phyloP scores from a whole-genome alignment of 805 yeast species.

The Myxozyma neglecta region DNA sequence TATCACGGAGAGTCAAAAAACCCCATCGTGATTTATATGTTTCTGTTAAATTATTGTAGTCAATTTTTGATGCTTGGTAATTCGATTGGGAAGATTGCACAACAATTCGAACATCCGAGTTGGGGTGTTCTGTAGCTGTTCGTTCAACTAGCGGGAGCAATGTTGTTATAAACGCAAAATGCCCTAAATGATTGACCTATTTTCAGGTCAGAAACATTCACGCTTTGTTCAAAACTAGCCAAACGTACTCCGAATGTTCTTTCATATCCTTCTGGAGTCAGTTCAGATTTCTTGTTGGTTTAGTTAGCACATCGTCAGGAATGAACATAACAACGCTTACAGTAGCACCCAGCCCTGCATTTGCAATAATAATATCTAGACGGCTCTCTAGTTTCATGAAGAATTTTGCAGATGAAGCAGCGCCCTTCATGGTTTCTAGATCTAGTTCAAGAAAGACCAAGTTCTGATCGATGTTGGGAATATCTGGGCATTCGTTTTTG shows the following conservation, averaged over 20 bases:
- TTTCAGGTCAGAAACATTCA: neutral
- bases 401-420: slow-evolving; percentile 35
- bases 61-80: slow-evolving; percentile 9
- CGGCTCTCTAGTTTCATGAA: slow-evolving; percentile 46
- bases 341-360: slow-evolving; percentile 57
- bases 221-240: neutral
- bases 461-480: slow-evolving; percentile 10
- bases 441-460: slow-evolving; percentile 24
- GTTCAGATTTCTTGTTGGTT: slow-evolving; percentile 10
- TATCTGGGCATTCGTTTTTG: slow-evolving; percentile 5
- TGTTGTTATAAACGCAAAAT: slow-evolving; percentile 28
- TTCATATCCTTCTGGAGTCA: slow-evolving; percentile 28
- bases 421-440: slow-evolving; percentile 22
- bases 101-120: slow-evolving; percentile 22
- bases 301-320: neutral
- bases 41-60: slow-evolving; percentile 12
- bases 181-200: slow-evolving; percentile 28
- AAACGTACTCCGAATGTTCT: slow-evolving; percentile 22
- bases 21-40: slow-evolving; percentile 5
- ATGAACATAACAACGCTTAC: slow-evolving; percentile 1
- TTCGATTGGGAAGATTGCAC: slow-evolving; percentile 16
- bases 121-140: slow-evolving; percentile 19
- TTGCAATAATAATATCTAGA: slow-evolving; percentile 65
- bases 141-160: slow-evolving; percentile 21
- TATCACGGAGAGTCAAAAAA: slow-evolving; percentile 9